Evolutionary conservation across 2,329 filamentous ascomycete species (phyloP).

Genomic region (Mycosphaerella sp.): DNA sequence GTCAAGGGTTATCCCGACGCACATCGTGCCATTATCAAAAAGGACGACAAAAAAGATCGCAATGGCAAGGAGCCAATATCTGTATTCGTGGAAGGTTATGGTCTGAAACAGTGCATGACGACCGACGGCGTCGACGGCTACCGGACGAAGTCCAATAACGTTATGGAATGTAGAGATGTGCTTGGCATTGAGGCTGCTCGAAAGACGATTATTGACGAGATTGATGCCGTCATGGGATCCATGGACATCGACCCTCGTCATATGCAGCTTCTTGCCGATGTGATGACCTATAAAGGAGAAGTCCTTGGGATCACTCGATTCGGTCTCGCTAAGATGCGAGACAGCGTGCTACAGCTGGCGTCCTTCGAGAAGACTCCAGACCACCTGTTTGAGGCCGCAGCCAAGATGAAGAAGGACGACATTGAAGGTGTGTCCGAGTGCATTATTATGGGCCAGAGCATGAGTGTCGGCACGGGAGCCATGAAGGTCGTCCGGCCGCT

Average conservation of each 20-base stretch:
- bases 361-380: constrained; percentile 98
- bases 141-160: constrained; percentile 68
- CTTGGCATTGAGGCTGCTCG: constrained; percentile 94
- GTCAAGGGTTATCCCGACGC: constrained; percentile 87
- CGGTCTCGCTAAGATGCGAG: constrained; percentile 91
- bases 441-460: constrained; percentile 97
- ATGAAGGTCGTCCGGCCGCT: constrained; percentile 81
- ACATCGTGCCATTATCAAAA: constrained; percentile 80
- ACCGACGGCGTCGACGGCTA: constrained; percentile 84
- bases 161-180: constrained; percentile 82
- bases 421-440: constrained; percentile 94
- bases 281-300: constrained; percentile 99
- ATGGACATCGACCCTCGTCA: constrained; percentile 97
- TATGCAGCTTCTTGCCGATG: constrained; percentile 94
- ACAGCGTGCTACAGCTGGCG: constrained; percentile 86
- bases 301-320: constrained; percentile 95
- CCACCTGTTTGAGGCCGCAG: constrained; percentile 90
- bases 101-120: constrained; percentile 80
- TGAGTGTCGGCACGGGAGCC: constrained; percentile 82
- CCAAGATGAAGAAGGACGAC: constrained; percentile 81
- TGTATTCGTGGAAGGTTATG: constrained; percentile 87
- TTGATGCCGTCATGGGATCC: constrained; percentile 78
- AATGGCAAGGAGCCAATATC: constrained; percentile 52
- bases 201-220: constrained; percentile 81
- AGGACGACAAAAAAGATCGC: constrained; percentile 59